phyloP scores from a whole-genome alignment of 805 yeast genomes.

The Danielia oregonensis region DNA sequence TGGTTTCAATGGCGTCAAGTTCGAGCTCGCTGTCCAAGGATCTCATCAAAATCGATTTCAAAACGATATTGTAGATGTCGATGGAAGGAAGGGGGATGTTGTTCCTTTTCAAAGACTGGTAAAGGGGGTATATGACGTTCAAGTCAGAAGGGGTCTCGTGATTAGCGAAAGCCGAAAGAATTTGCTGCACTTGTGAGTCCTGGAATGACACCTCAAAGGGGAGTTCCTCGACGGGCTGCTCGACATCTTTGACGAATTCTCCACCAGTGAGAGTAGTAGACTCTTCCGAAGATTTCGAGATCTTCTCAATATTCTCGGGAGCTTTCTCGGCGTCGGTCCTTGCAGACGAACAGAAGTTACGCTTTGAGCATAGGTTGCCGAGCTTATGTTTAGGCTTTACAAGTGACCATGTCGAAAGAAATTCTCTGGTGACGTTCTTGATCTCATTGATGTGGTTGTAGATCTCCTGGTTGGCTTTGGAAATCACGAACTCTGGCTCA shows the following conservation, averaged over 20 bases:
- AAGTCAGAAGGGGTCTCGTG: slow-evolving; percentile 20
- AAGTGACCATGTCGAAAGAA: slow-evolving; percentile 20
- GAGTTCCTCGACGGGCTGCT: background rate
- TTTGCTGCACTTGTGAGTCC: slow-evolving; percentile 18
- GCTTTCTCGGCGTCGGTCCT: slow-evolving; percentile 1
- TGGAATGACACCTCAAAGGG: slow-evolving; percentile 19
- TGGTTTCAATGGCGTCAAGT: slow-evolving; percentile 47
- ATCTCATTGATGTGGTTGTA: slow-evolving; percentile 23
- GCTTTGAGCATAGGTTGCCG: slow-evolving; percentile 5
- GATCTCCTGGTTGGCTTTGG: slow-evolving; percentile 28
- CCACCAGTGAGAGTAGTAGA: slow-evolving; percentile 1
- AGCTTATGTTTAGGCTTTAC: slow-evolving; percentile 10
- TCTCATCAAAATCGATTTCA: slow-evolving; percentile 52
- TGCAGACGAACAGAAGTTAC: slow-evolving; percentile 8
- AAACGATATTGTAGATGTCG: slow-evolving; percentile 49
- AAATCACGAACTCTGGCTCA: slow-evolving; percentile 25
- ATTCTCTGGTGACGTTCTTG: slow-evolving; percentile 18
- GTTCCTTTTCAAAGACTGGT: slow-evolving; percentile 39
- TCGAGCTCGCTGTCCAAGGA: slow-evolving; percentile 31
- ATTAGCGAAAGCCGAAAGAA: slow-evolving; percentile 15
- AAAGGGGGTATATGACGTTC: slow-evolving; percentile 36
- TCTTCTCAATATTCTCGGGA: background rate
- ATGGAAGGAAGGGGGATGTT: slow-evolving; percentile 45
- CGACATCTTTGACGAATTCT: slow-evolving; percentile 1
- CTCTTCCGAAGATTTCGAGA: background rate